Conservation (phyloP, 257 asterid genomes). For the Fraxinus americana region DNA sequence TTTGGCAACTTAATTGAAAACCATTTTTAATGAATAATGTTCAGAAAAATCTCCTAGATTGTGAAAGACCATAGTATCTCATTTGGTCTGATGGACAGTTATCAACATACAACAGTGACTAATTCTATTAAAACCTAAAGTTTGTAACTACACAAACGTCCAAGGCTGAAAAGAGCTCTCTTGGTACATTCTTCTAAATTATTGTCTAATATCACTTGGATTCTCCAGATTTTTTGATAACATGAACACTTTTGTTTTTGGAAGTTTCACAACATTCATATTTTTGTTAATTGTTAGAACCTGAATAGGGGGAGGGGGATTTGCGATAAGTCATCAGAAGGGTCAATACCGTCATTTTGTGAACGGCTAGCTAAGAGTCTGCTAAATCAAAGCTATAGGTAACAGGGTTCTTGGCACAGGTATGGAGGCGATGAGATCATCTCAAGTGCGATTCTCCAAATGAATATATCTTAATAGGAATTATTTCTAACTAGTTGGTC, state of each 20-base stretch:
- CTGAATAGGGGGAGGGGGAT: not conserved
- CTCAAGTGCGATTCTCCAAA: not conserved
- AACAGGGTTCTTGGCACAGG: not conserved
- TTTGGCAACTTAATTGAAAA: not conserved
- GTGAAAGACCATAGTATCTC: no score
- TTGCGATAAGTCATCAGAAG: not conserved
- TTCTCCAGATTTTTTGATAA: no score
- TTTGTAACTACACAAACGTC: not conserved
- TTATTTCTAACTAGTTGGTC: not conserved
- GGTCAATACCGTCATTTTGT: not conserved
- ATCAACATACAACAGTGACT: not conserved
- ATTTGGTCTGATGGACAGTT: not conserved
- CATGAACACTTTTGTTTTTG: not conserved
- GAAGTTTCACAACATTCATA: not conserved
- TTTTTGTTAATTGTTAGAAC: not conserved
- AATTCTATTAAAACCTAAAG: not conserved
- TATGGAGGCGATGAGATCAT: not conserved
- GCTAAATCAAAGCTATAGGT: not conserved
- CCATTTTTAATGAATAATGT: not conserved
- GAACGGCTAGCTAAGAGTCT: not conserved
- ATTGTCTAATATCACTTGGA: not conserved
- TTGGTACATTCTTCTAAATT: not conserved
- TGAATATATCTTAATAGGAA: not conserved
- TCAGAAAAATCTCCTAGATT: not conserved
- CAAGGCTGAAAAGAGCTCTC: not conserved